Conservation (phyloP, 371 early-diverging fungal species). For the Caulochytrium protostelioides region DNA sequence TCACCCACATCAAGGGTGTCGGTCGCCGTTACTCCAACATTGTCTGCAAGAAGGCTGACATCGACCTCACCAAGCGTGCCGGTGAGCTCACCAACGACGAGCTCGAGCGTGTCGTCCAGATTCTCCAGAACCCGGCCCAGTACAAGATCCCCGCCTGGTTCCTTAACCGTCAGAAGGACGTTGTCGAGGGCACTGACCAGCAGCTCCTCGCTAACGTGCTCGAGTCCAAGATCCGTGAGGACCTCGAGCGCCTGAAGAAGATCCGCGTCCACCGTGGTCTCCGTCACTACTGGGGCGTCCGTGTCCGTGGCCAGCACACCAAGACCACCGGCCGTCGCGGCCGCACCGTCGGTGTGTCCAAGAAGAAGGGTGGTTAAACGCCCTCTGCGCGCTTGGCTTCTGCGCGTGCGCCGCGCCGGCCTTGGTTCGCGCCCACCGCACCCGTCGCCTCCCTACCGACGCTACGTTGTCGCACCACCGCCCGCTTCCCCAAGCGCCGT, state of each 20-base stretch:
- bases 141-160: constrained; percentile 97
- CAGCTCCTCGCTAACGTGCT: constrained; percentile 88
- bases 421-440: no score
- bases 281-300: constrained; percentile 91
- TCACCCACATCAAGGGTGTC: constrained; percentile 95
- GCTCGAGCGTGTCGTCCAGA: constrained; percentile 67
- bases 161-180: constrained; percentile 96
- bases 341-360: constrained; percentile 87
- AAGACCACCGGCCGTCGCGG: constrained; percentile 92
- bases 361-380: constrained; percentile 90
- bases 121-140: constrained; percentile 76
- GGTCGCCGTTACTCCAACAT: constrained; percentile 95
- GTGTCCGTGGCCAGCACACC: constrained; percentile 37
- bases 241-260: constrained; percentile 90
- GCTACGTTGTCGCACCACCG: no score
- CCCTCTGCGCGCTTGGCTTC: no score
- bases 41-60: constrained; percentile 94
- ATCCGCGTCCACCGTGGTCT: constrained; percentile 83
- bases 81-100: constrained; percentile 91
- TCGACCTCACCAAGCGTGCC: constrained; percentile 87
- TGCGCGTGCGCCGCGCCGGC: no score
- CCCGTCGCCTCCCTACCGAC: no score
- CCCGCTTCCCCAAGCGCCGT: no score
- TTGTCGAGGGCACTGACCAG: constrained; percentile 72
- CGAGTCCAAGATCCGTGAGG: constrained; percentile 90